Evolutionary conservation across 2,329 filamentous ascomycete genomes (phyloP).

Genomic region (Fusarium robinianum): DNA sequence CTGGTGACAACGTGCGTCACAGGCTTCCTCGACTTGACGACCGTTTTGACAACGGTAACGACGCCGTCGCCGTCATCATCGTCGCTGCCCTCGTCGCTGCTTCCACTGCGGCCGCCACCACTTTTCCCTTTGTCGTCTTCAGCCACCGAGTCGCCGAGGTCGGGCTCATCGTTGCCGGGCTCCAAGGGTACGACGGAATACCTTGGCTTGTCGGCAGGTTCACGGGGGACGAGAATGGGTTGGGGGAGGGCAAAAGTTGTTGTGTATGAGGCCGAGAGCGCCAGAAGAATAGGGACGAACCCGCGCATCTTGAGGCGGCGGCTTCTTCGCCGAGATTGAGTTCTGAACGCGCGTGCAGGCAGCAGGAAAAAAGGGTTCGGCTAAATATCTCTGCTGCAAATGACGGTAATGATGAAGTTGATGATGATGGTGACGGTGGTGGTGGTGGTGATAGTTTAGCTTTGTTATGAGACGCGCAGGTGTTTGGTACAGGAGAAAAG

Average conservation of each 20-base stretch:
- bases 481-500: too few species aligned
- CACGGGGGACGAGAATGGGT: constrained; percentile 32
- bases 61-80: constrained; percentile 24
- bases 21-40: constrained; percentile 37
- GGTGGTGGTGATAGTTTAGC: constrained; percentile 1
- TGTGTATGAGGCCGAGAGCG: constrained; percentile 38
- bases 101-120: constrained; percentile 24
- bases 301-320: constrained; percentile 39
- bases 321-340: constrained; percentile 17
- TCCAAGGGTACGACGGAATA: constrained; percentile 49
- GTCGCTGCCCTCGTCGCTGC: constrained; percentile 14
- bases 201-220: constrained; percentile 34
- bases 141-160: constrained; percentile 26
- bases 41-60: constrained; percentile 44
- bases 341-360: not conserved
- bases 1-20: constrained; percentile 36
- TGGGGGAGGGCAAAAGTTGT: constrained; percentile 38
- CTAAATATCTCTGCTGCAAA: too few species aligned
- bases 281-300: constrained; percentile 37
- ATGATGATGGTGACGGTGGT: constrained; percentile 4
- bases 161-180: constrained; percentile 36
- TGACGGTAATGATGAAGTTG: too few species aligned
- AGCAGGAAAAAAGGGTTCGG: not conserved
- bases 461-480: too few species aligned
- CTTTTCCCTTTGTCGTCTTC: too few species aligned